Base-by-base conservation (phyloP, 352 stramenopile genomes). In the Phytophthora tentaculata region DNA sequence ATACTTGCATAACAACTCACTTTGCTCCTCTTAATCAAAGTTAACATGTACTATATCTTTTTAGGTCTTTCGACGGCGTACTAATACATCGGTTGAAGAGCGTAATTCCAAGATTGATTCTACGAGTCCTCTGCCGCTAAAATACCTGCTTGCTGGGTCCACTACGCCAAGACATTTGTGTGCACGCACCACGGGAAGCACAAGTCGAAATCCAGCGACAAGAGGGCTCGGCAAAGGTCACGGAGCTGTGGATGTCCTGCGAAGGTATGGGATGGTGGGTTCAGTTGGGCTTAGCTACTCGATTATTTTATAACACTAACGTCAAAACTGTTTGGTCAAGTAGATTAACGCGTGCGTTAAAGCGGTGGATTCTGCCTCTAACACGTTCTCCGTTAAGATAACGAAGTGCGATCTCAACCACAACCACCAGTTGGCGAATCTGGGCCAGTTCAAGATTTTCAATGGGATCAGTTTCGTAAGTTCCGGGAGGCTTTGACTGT, bases 101-200 rank as follows among this genome's bases (percentile, higher is more conserved):
- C 43, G 43, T 12, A 49, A 49, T 24, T 14, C 3, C n/a, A 49
- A 24, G 43, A 49, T 49, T 5, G 43, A 49, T 24, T 5, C 43
- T 17, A 49, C 43, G 39, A 47, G 14, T 47, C 39, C 39, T 9
- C 39, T 3, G 39, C 17, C 13, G 39, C 39, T 22, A 47, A 49
- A 6, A 23, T 24, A 49, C n/a, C 43, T 14, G 43, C 43, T 14
- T 5, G 2, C n/a, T 49, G 43, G n/a, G 24, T 20, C 19, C 43
- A 24, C 5, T 49, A 49, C n/a, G 43, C 43, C 14, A 49, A 49
- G 43, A 49, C 43, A 13, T 49, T 48, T 24, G 43, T 49, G 17
- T 49, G 43, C n/a, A 24, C 43, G 12, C 20, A 49, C n/a, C 8
- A 32, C 8, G 28, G 28, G 8, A 49, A 24, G 9, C 12, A 49